These are phyloP conservation scores for Alternaria angustiovoidea DNA, from an alignment of 2,329 filamentous ascomycete species.

Conservation along the genomic window DNA sequence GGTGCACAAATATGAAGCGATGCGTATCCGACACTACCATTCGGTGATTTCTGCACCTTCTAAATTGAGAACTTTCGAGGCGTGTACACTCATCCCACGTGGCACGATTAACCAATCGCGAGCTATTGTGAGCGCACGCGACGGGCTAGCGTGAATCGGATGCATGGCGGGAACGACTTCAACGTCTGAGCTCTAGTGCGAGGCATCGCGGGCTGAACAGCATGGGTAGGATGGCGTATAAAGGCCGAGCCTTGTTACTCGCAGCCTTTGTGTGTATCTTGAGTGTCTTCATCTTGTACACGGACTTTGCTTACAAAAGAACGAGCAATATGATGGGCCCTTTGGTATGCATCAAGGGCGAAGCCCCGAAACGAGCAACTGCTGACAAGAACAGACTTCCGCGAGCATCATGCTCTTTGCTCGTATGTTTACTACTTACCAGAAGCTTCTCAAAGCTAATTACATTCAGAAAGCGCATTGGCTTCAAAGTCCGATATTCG, in stretches of 20 bases:
- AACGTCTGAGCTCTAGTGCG: slow-evolving; percentile 16
- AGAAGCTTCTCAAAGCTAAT: slow-evolving; percentile 6
- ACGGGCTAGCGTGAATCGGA: not conserved
- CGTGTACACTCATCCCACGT: not conserved
- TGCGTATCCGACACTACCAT: not conserved
- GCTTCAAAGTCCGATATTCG: slow-evolving; percentile 45
- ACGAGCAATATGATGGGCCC: slow-evolving; percentile 21
- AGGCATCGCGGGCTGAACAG: not conserved
- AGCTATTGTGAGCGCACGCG: slow-evolving; percentile 20
- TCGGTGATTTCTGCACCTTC: not conserved
- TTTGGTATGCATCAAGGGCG: slow-evolving; percentile 12
- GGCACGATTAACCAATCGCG: slow-evolving; percentile 20
- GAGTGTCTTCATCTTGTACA: slow-evolving; percentile 1
- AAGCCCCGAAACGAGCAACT: not conserved
- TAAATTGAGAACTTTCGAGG: not conserved
- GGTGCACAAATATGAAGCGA: not conserved
- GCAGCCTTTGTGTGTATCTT: slow-evolving; percentile 5
- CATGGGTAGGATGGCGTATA: slow-evolving; percentile 22
- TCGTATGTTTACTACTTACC: slow-evolving; percentile 15
- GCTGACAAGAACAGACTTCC: slow-evolving; percentile 22
- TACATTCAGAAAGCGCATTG: slow-evolving; percentile 20
- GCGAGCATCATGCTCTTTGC: slow-evolving; percentile 30
- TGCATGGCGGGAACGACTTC: slow-evolving; percentile 7
- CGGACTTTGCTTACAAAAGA: not conserved
- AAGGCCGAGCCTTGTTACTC: slow-evolving; percentile 16